phyloP scores from a whole-genome alignment of 148 eudicot genomes.

The Simmondsia chinensis region DNA sequence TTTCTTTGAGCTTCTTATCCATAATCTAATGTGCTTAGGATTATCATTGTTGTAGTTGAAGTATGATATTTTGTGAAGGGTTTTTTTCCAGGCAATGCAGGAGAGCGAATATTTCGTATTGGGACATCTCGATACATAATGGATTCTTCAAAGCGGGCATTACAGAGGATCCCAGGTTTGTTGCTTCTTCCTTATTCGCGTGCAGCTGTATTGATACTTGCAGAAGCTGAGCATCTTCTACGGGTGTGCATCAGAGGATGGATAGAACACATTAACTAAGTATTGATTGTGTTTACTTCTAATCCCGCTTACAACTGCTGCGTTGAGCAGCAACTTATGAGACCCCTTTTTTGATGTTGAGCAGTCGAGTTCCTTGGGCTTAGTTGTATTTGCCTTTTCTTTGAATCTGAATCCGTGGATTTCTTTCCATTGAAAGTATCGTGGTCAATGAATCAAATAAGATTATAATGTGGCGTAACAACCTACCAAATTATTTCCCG shows the following conservation, averaged over 20 bases:
- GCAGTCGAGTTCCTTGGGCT: too few species aligned
- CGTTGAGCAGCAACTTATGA: too few species aligned
- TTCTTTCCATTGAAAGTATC: too few species aligned
- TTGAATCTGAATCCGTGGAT: too few species aligned
- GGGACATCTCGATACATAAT: constrained; percentile 71
- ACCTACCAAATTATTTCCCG: too few species aligned
- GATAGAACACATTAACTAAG: too few species aligned
- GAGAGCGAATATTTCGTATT: constrained; percentile 75
- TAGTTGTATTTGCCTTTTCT: too few species aligned
- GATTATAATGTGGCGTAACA: too few species aligned
- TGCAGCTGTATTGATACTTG: neutral
- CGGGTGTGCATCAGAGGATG: neutral
- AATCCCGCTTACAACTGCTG: too few species aligned
- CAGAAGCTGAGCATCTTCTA: neutral
- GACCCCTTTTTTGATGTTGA: too few species aligned
- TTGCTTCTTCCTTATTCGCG: constrained; percentile 1
- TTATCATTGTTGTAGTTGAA: neutral
- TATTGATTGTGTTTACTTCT: too few species aligned
- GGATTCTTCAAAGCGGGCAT: constrained; percentile 72
- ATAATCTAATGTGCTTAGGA: neutral
- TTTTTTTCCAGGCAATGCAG: constrained; percentile 37
- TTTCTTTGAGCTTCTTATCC: neutral
- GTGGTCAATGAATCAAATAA: too few species aligned
- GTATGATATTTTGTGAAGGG: neutral
- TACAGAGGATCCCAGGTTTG: constrained; percentile 66